Base-by-base conservation (phyloP, 2,329 filamentous ascomycete genomes). In the Colletotrichum liriopes region DNA sequence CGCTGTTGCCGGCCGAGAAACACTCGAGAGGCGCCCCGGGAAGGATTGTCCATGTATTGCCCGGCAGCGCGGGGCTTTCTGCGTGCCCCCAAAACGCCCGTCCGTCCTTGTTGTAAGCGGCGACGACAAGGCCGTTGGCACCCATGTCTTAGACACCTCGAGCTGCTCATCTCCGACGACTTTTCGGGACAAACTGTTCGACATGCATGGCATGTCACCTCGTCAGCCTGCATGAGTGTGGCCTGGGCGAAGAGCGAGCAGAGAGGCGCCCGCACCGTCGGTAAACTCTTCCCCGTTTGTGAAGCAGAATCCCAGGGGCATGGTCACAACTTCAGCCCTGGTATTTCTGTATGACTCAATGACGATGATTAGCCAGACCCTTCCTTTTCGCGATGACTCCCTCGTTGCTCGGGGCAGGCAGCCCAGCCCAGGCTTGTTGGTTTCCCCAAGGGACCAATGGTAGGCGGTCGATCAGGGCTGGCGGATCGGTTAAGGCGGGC, bases 271-370 rank as follows among this genome's bases (percentile, higher is more conserved):
- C 45, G 59, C 32, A 49, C 16, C 11, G 32, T 51, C 45, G 59
- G 59, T 39, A 62, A 51, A 18, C 2, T 29, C 35, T 26, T 20
- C 43, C 54, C 43, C 26, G 26, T 49, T 12, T 47, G 43, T 18
- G 43, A 35, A 16, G 29, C 37, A 43, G 6, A 20, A 41, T 51
- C 23, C 37, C 43, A 23, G 23, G 23, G 16, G 14, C 18, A 43
- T 45, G 37, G 52, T 65, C 45, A 65, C 67, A 43, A 59, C 61
- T 43, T 37, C 39, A 18, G 26, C 67, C 61, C 52, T 3, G 9
- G 61, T 6, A 20, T 4, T 16, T 4, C 16, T 37, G 51, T 41
- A 45, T 56, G 66, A 69, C 66, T 58, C 49, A 26, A 61, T 18
- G 37, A 61, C 12, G 37, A 11, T 43, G 26, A 3, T 52, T 3